A percentile compares a stretch with the other conserved stretches of the same genome.
These are phyloP conservation scores for Cicer pinnatifidum DNA, from an alignment of 306 rosid genomes.

Conservation along the genomic window DNA sequence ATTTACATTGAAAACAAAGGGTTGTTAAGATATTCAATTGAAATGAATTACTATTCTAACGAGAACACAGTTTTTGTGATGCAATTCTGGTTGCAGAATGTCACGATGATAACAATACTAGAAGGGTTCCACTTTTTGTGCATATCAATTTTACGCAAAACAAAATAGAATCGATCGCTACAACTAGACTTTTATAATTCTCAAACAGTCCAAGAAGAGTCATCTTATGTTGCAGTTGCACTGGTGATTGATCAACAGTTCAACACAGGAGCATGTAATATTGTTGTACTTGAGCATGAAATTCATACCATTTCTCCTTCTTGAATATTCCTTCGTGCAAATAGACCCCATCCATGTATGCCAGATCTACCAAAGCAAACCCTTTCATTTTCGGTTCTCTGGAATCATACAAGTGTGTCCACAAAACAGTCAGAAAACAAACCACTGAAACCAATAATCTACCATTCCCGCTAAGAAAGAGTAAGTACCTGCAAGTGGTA, in stretches of 20 bases:
- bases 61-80: conserved; percentile 6
- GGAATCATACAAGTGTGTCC: conserved; percentile 45
- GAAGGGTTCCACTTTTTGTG: background rate
- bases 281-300: conserved; percentile 17
- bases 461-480: conserved; percentile 15
- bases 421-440: conserved; percentile 48
- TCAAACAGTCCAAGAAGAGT: background rate
- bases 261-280: conserved; percentile 12
- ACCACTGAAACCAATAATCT: conserved; percentile 32
- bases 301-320: conserved; percentile 97
- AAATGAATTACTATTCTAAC: background rate
- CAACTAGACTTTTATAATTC: conserved; percentile 19
- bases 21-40: background rate
- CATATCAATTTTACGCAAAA: conserved; percentile 10
- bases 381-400: conserved; percentile 90
- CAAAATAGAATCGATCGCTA: conserved; percentile 5
- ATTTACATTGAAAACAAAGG: conserved; percentile 25
- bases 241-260: conserved; percentile 17
- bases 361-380: conserved; percentile 99
- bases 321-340: conserved; percentile 88
- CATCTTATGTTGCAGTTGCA: conserved; percentile 3
- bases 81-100: conserved; percentile 14
- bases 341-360: conserved; percentile 99
- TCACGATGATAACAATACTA: background rate
- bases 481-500: conserved; percentile 76